Percentiles rank a stretch among this genome's conserved stretches.
phyloP scores from a whole-genome alignment of 2,329 filamentous ascomycete species.

The Hypoxylon sp. region DNA sequence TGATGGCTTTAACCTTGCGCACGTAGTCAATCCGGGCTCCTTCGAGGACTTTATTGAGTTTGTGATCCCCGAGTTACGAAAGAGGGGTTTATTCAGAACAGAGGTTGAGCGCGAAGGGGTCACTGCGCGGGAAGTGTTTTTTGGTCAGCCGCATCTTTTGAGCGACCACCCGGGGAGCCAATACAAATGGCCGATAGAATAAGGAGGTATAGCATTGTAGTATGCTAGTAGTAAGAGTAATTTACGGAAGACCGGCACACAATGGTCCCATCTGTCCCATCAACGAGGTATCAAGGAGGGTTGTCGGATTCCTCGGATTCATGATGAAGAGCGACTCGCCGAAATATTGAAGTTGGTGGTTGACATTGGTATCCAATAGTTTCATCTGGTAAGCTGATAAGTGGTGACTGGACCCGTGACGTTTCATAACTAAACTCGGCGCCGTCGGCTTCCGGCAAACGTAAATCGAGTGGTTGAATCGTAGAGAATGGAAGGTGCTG shows the following conservation, averaged over 20 bases:
- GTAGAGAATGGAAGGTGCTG: conserved; percentile 1
- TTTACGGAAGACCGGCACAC: not conserved
- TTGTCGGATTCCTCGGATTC: conserved; percentile 2
- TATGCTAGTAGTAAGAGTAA: not conserved
- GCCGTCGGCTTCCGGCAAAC: conserved; percentile 7
- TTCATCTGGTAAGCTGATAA: too few species aligned
- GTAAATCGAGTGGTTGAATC: not conserved
- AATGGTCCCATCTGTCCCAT: too few species aligned
- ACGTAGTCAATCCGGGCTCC: conserved; percentile 45
- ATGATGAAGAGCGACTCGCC: not conserved
- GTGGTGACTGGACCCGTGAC: too few species aligned
- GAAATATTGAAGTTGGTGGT: not conserved
- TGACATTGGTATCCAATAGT: not conserved
- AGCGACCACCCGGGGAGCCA: conserved; percentile 66
- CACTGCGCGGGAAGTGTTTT: conserved; percentile 44
- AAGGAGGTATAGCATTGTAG: not conserved
- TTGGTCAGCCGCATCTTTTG: conserved; percentile 61
- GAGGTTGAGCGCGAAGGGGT: conserved; percentile 36
- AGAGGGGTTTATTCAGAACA: conserved; percentile 56
- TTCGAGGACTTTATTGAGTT: conserved; percentile 48
- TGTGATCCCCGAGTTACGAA: conserved; percentile 45
- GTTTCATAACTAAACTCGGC: conserved; percentile 24
- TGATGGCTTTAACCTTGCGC: conserved; percentile 48
- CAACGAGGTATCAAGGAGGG: not conserved
- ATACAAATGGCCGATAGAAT: conserved; percentile 44